phyloP scores from a whole-genome alignment of 2,329 filamentous ascomycete genomes.

The Periconia digitata region DNA sequence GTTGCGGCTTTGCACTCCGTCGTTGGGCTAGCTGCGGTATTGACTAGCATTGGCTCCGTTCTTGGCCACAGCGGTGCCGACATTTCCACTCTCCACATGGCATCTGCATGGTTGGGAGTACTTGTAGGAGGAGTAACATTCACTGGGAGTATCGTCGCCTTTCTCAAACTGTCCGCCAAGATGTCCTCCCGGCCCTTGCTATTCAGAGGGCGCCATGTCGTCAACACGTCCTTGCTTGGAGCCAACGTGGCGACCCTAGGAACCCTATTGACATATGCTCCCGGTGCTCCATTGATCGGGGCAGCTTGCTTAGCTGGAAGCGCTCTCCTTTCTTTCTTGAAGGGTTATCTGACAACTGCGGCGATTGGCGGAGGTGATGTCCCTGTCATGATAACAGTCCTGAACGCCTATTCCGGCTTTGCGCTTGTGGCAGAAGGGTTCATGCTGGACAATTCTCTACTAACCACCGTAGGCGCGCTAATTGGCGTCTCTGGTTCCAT shows the following conservation, averaged over 20 bases:
- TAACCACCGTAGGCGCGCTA: slow-evolving; percentile 82
- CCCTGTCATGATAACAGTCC: slow-evolving; percentile 86
- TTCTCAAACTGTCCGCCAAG: slow-evolving; percentile 79
- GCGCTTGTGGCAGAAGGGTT: slow-evolving; percentile 87
- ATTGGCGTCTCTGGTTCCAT: slow-evolving; percentile 90
- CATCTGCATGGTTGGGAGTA: slow-evolving; percentile 83
- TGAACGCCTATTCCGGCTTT: slow-evolving; percentile 90
- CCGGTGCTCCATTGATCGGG: slow-evolving; percentile 75
- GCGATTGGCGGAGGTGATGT: slow-evolving; percentile 93
- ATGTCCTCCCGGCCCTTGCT: slow-evolving; percentile 78
- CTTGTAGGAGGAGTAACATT: slow-evolving; percentile 87
- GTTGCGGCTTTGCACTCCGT: slow-evolving; percentile 88
- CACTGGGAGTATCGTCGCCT: slow-evolving; percentile 86
- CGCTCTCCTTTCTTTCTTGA: slow-evolving; percentile 75
- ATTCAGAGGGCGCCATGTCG: slow-evolving; percentile 71
- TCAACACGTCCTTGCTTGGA: slow-evolving; percentile 75
- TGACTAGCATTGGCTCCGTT: slow-evolving; percentile 86
- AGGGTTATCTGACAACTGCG: slow-evolving; percentile 84
- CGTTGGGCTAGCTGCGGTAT: slow-evolving; percentile 82
- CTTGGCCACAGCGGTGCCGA: slow-evolving; percentile 68
- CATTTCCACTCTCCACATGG: slow-evolving; percentile 76
- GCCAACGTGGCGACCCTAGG: slow-evolving; percentile 82
- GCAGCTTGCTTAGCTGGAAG: slow-evolving; percentile 77
- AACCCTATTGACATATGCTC: slow-evolving; percentile 78
- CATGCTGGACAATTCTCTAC: slow-evolving; percentile 84